A percentile compares a stretch with the other conserved stretches of the same genome.
phyloP scores from a whole-genome alignment of 2,329 filamentous ascomycete species.

The Aulographum hederae region DNA sequence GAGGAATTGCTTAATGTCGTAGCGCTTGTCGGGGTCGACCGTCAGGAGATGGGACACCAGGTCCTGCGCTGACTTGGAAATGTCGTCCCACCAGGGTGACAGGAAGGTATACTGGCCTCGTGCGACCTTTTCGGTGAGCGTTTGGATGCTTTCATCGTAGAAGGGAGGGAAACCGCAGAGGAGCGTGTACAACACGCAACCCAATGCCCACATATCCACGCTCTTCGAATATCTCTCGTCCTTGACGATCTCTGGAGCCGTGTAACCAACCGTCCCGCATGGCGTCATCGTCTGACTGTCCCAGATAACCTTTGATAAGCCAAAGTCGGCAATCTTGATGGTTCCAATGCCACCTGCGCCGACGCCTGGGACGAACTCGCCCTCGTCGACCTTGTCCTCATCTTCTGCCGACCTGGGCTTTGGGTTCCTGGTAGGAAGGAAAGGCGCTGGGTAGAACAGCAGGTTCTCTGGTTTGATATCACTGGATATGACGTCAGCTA shows the following conservation, averaged over 20 bases:
- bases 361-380: constrained; percentile 67
- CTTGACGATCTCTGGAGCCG: constrained; percentile 95
- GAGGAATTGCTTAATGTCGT: constrained; percentile 82
- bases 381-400: constrained; percentile 93
- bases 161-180: constrained; percentile 97
- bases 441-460: constrained; percentile 72
- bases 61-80: constrained; percentile 86
- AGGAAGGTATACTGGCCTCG: constrained; percentile 87
- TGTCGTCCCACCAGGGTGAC: constrained; percentile 98
- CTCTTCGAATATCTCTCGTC: constrained; percentile 98
- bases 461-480: constrained; percentile 99
- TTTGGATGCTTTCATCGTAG: constrained; percentile 95
- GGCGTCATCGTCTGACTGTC: constrained; percentile 97
- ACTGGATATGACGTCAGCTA: constrained; percentile 33
- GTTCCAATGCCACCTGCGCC: constrained; percentile 80
- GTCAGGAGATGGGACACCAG: constrained; percentile 84
- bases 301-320: constrained; percentile 95
- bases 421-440: constrained; percentile 61
- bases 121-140: constrained; percentile 96
- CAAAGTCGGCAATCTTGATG: constrained; percentile 98
- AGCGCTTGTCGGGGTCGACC: constrained; percentile 88
- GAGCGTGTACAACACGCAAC: constrained; percentile 90
- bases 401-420: constrained; percentile 74
- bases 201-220: constrained; percentile 98
- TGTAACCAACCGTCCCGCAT: constrained; percentile 97